Evolutionary conservation across 345 rosid genomes (phyloP).

Genomic region (Rhizophora mangle): DNA sequence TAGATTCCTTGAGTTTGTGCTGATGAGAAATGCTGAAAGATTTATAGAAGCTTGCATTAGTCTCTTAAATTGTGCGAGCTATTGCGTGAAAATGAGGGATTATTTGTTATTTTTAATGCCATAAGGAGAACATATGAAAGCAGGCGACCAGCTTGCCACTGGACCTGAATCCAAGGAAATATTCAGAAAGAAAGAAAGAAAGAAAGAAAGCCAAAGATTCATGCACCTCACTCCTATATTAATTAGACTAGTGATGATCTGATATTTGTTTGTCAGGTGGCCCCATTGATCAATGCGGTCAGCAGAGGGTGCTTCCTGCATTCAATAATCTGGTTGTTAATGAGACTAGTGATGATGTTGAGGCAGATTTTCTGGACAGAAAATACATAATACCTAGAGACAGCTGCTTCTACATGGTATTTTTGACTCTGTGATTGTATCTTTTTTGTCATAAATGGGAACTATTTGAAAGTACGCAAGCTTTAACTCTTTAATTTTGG

Average conservation of each 20-base stretch:
- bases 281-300: constrained; percentile 14
- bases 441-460: neutral
- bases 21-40: neutral
- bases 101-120: too few species aligned
- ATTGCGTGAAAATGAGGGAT: too few species aligned
- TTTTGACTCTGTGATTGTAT: neutral
- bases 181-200: too few species aligned
- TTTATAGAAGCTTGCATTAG: neutral
- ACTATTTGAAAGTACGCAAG: neutral
- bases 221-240: too few species aligned
- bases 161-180: too few species aligned
- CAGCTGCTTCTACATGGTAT: constrained; percentile 86
- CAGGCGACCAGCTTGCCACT: too few species aligned
- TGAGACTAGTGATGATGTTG: constrained; percentile 48
- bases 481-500: neutral
- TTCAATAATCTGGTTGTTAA: constrained; percentile 59
- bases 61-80: too few species aligned
- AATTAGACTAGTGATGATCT: too few species aligned
- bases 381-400: constrained; percentile 52
- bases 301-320: constrained; percentile 42
- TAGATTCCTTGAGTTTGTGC: neutral
- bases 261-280: constrained; percentile 28
- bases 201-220: too few species aligned
- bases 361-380: constrained; percentile 54
- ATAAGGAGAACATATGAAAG: too few species aligned